Percentiles rank a stretch among this genome's conserved stretches.
Evolutionary conservation across 2,329 filamentous ascomycete genomes (phyloP).

Genomic region (Grosmannia huntii): DNA sequence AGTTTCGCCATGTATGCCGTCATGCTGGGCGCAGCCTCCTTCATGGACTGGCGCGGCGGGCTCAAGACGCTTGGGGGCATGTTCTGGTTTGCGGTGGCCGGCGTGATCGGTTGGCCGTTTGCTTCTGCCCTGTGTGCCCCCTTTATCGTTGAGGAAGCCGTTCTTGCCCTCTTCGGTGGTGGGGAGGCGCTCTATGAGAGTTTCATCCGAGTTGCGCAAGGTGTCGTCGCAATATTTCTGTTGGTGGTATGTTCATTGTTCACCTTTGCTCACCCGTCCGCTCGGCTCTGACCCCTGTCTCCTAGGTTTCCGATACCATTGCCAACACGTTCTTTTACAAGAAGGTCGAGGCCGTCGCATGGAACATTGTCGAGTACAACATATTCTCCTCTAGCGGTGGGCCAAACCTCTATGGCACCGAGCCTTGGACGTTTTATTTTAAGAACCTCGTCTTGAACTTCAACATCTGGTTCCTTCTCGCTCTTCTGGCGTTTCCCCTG

Average conservation of each 20-base stretch:
- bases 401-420: conserved; percentile 86
- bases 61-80: conserved; percentile 73
- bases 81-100: conserved; percentile 79
- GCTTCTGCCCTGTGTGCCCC: conserved; percentile 69
- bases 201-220: conserved; percentile 51
- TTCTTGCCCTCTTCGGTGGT: conserved; percentile 35
- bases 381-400: conserved; percentile 73
- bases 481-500: conserved; percentile 60
- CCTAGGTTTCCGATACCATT: conserved; percentile 20
- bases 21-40: conserved; percentile 75
- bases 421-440: conserved; percentile 94
- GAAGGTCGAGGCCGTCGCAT: conserved; percentile 62
- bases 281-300: conserved; percentile 11
- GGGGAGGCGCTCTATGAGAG: conserved; percentile 48
- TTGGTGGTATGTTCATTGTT: conserved; percentile 47
- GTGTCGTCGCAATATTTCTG: conserved; percentile 50
- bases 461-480: conserved; percentile 83
- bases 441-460: conserved; percentile 89
- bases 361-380: conserved; percentile 95
- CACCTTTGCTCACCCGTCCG: neutral
- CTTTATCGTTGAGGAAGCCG: conserved; percentile 64
- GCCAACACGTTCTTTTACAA: conserved; percentile 81
- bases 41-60: conserved; percentile 79
- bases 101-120: conserved; percentile 89
- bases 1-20: conserved; percentile 94